phyloP scores from a whole-genome alignment of 306 rosid species.

The Crotalaria pallida region DNA sequence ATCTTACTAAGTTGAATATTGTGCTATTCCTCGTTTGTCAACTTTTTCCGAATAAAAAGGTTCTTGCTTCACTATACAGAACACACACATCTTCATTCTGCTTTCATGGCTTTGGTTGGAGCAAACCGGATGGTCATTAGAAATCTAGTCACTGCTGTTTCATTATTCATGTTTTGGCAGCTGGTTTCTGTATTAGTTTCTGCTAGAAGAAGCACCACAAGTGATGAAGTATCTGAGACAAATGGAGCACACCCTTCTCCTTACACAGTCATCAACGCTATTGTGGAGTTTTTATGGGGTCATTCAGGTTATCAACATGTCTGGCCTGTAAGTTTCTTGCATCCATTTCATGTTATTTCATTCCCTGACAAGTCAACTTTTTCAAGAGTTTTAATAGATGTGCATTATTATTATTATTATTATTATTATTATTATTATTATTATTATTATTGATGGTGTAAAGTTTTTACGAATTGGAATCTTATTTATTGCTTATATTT shows the following conservation, averaged over 20 bases:
- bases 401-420: too few species aligned
- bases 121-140: constrained; percentile 29
- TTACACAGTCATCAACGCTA: constrained; percentile 26
- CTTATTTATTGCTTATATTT: too few species aligned
- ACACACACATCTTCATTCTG: too few species aligned
- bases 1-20: too few species aligned
- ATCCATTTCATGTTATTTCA: neutral
- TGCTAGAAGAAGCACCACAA: constrained; percentile 40
- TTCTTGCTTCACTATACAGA: too few species aligned
- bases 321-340: constrained; percentile 70
- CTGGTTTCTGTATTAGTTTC: constrained; percentile 34
- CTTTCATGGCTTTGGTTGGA: neutral
- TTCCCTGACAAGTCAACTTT: neutral
- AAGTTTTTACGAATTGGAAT: too few species aligned
- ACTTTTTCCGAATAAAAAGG: too few species aligned
- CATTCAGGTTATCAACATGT: constrained; percentile 48
- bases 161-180: constrained; percentile 24
- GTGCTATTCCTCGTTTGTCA: too few species aligned
- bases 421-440: too few species aligned
- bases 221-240: constrained; percentile 14
- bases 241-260: constrained; percentile 28
- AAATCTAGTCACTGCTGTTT: constrained; percentile 15
- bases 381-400: too few species aligned
- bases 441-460: too few species aligned
- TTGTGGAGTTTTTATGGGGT: constrained; percentile 57